Evolutionary conservation across 805 yeast genomes (phyloP).

Genomic region (Priceomyces medius): DNA sequence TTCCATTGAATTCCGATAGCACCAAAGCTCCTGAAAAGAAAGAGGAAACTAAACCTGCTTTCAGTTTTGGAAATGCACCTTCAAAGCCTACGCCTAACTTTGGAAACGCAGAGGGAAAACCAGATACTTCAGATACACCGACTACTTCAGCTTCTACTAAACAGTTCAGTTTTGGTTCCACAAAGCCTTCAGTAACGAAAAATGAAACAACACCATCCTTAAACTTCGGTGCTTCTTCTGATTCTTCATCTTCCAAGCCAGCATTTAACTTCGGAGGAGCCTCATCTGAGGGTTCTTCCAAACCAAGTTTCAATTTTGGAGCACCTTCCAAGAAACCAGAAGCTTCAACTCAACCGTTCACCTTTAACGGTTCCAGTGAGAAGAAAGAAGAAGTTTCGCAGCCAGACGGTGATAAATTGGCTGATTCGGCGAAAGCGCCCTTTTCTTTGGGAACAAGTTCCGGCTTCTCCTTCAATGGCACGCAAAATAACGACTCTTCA

Average conservation of each 20-base stretch:
- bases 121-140: conserved; percentile 7
- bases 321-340: not conserved
- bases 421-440: not conserved
- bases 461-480: not conserved
- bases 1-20: conserved; percentile 16
- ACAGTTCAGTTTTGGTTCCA: not conserved
- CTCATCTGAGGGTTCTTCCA: not conserved
- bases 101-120: not conserved
- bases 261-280: not conserved
- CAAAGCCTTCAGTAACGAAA: not conserved
- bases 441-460: not conserved
- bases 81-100: conserved; percentile 6
- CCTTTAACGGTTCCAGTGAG: not conserved
- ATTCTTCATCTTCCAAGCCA: not conserved
- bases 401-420: not conserved
- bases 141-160: not conserved
- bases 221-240: conserved; percentile 12
- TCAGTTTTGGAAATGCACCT: conserved; percentile 8
- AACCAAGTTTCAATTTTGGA: conserved; percentile 12
- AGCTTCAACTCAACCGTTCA: conserved; percentile 5
- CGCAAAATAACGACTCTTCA: conserved; percentile 2
- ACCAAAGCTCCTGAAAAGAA: conserved; percentile 3
- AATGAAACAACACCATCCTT: conserved; percentile 8
- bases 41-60: conserved; percentile 8
- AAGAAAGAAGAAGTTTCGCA: not conserved